Percentiles rank a stretch among this genome's conserved stretches.
Conservation (phyloP, 1,139 yeast genomes). For the Petasospora fabianii region DNA sequence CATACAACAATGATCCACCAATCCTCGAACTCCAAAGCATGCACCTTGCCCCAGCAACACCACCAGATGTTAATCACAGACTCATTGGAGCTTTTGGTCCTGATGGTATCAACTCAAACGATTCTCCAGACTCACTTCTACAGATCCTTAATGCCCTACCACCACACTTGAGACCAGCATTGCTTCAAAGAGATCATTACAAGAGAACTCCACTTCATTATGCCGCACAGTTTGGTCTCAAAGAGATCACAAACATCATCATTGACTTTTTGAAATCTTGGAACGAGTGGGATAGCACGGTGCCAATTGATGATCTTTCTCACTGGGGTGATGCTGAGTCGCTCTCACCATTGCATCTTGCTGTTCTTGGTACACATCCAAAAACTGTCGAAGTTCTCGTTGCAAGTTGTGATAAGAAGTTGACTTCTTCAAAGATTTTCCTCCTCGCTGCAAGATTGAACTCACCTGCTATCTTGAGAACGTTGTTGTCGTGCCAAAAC, state of each 20-base stretch:
- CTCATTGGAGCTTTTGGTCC: constrained; percentile 52
- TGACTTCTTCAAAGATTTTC: constrained; percentile 50
- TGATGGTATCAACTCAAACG: constrained; percentile 57
- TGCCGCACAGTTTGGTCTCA: constrained; percentile 83
- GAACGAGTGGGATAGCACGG: constrained; percentile 43
- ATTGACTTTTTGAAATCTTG: constrained; percentile 50
- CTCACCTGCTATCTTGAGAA: constrained; percentile 51
- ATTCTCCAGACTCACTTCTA: constrained; percentile 49
- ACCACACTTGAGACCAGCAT: constrained; percentile 46
- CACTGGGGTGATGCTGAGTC: constrained; percentile 85
- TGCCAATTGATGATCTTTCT: constrained; percentile 55
- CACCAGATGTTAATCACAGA: constrained; percentile 42
- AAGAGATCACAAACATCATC: constrained; percentile 55
- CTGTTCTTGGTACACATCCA: constrained; percentile 83
- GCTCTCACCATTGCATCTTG: constrained; percentile 77
- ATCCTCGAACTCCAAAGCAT: constrained; percentile 20
- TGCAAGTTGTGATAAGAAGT: constrained; percentile 37
- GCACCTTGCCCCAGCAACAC: constrained; percentile 44
- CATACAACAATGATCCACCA: constrained; percentile 6
- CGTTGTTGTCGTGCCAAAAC: constrained; percentile 53
- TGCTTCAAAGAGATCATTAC: constrained; percentile 70
- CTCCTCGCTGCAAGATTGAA: constrained; percentile 72
- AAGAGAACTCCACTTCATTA: constrained; percentile 86
- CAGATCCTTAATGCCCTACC: constrained; percentile 53
- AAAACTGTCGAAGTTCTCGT: constrained; percentile 64